Percentiles rank a stretch among this genome's conserved stretches.
Conservation (phyloP, 495 filamentous ascomycete genomes). For the Aspergillus funiculosus region DNA sequence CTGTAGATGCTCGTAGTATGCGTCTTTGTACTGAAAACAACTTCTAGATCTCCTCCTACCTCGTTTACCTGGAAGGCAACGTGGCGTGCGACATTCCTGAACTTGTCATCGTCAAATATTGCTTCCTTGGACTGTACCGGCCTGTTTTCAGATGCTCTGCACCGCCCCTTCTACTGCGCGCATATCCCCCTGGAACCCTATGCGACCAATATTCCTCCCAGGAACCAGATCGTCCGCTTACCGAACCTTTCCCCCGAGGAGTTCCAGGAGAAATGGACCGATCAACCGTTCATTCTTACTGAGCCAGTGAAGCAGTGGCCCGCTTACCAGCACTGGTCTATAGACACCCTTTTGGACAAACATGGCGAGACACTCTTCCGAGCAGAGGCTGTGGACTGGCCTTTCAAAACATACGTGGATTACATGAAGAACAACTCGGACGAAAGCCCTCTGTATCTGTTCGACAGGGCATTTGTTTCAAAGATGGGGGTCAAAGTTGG, state of each 20-base stretch:
- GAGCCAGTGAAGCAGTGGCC: slow-evolving; percentile 81
- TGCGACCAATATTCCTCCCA: slow-evolving; percentile 60
- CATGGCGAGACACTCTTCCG: slow-evolving; percentile 68
- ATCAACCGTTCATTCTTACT: slow-evolving; percentile 83
- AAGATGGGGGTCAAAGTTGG: slow-evolving; percentile 74
- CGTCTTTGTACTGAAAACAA: no score
- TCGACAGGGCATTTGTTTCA: slow-evolving; percentile 79
- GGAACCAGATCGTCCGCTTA: slow-evolving; percentile 69
- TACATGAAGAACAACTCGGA: slow-evolving; percentile 82
- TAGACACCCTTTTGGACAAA: slow-evolving; percentile 53
- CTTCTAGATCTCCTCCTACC: slow-evolving; percentile 32
- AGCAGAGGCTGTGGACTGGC: slow-evolving; percentile 93
- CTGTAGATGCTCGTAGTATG: no score
- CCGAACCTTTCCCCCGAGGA: slow-evolving; percentile 62
- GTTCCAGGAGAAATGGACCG: slow-evolving; percentile 70
- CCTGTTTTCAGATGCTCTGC: slow-evolving; percentile 86
- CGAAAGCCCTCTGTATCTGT: slow-evolving; percentile 89
- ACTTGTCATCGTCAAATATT: slow-evolving; percentile 51
- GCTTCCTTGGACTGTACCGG: slow-evolving; percentile 55
- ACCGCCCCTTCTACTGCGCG: slow-evolving; percentile 88
- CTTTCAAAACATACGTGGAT: slow-evolving; percentile 66
- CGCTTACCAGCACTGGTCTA: slow-evolving; percentile 67
- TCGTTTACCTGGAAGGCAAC: slow-evolving; percentile 72
- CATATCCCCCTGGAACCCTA: slow-evolving; percentile 63
- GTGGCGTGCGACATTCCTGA: slow-evolving; percentile 78